Evolutionary conservation across 306 rosid genomes (phyloP).

Genomic region (Pueraria montana): DNA sequence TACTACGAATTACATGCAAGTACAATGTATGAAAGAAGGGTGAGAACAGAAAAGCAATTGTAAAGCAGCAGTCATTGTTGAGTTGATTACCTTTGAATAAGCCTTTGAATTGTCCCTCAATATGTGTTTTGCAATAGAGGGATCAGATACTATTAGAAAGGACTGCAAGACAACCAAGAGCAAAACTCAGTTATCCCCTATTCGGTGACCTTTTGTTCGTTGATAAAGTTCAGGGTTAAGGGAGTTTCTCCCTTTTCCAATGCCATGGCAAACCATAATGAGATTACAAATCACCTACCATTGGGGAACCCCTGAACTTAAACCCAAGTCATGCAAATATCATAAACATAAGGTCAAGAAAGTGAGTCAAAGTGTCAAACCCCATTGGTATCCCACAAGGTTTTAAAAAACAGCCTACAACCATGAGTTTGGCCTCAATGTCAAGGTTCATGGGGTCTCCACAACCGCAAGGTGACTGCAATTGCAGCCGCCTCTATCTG

Average conservation of each 20-base stretch:
- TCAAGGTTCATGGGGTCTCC: not conserved
- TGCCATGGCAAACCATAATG: constrained; percentile 1
- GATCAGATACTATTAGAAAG: constrained; percentile 94
- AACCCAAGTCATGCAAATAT: constrained; percentile 29
- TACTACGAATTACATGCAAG: constrained; percentile 15
- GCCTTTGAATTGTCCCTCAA: constrained; percentile 90
- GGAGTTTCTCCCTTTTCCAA: constrained; percentile 24
- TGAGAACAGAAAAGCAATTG: constrained; percentile 23
- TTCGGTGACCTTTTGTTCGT: not conserved
- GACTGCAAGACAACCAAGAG: constrained; percentile 70
- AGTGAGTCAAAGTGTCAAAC: constrained; percentile 1
- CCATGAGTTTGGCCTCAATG: not conserved
- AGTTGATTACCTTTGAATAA: constrained; percentile 83
- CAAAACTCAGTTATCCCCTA: constrained; percentile 39
- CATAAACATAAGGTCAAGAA: not conserved
- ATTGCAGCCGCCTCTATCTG: not conserved
- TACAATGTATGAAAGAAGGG: constrained; percentile 17
- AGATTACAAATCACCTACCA: constrained; percentile 2
- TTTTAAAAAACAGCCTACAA: not conserved
- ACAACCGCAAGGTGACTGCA: not conserved
- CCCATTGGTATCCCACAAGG: constrained; percentile 1
- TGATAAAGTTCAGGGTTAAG: not conserved
- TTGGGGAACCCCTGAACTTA: not conserved
- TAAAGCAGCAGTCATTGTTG: not conserved
- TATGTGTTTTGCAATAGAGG: constrained; percentile 89